phyloP scores from a whole-genome alignment of 2,329 filamentous ascomycete genomes.

The Knufia fluminis region DNA sequence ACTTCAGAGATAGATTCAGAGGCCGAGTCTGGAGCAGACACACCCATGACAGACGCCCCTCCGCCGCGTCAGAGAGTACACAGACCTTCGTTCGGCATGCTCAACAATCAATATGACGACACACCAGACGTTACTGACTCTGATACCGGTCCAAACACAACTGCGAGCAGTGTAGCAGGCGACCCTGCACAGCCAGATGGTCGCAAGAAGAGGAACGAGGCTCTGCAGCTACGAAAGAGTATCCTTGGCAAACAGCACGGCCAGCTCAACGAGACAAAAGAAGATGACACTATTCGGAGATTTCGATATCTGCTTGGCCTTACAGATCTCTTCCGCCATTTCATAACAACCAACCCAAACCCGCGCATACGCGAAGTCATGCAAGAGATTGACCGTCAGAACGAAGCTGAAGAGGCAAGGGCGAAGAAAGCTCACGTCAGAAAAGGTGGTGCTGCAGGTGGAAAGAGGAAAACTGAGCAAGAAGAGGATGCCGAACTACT shows the following conservation, averaged over 20 bases:
- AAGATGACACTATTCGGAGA: constrained; percentile 87
- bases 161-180: constrained; percentile 75
- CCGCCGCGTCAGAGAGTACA: constrained; percentile 15
- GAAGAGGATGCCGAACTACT: constrained; percentile 89
- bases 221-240: constrained; percentile 78
- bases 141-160: constrained; percentile 53
- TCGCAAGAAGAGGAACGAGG: constrained; percentile 76
- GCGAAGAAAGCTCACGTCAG: constrained; percentile 66
- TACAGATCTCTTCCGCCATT: constrained; percentile 95
- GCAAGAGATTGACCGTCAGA: constrained; percentile 87
- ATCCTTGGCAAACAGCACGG: constrained; percentile 95
- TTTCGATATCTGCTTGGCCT: constrained; percentile 92
- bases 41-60: constrained; percentile 36
- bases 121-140: constrained; percentile 59
- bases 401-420: constrained; percentile 60
- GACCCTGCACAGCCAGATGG: constrained; percentile 62
- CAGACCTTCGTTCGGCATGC: constrained; percentile 22
- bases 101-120: constrained; percentile 38
- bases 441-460: constrained; percentile 70
- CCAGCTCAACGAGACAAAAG: constrained; percentile 83
- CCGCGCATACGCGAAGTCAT: constrained; percentile 91
- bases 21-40: constrained; percentile 36
- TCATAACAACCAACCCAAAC: constrained; percentile 95
- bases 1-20: constrained; percentile 29
- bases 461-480: constrained; percentile 83